Percentiles rank a stretch among this genome's conserved stretches.
phyloP scores from a whole-genome alignment of 78 protist genomes.

The Pigoraptor vietnamica region DNA sequence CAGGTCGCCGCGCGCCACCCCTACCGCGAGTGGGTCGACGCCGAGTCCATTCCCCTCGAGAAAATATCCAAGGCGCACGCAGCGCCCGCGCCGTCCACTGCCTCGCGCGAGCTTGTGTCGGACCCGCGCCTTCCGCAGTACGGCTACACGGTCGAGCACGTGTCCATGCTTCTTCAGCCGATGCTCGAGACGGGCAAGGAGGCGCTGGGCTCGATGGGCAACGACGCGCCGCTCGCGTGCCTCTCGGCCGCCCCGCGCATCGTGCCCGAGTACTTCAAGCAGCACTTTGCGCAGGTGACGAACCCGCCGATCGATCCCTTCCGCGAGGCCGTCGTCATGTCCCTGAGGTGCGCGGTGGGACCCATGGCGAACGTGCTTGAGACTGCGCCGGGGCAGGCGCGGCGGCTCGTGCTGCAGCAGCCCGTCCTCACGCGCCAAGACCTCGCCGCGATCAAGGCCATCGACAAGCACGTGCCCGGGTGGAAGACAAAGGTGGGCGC shows the following conservation, averaged over 20 bases:
- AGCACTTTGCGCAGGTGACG: conserved; percentile 85
- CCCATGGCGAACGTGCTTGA: conserved; percentile 65
- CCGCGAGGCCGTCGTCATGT: conserved; percentile 75
- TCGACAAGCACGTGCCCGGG: neutral
- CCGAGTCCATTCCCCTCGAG: neutral
- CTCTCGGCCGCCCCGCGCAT: conserved; percentile 58
- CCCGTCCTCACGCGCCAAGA: conserved; percentile 55
- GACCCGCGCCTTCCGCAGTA: conserved; percentile 27
- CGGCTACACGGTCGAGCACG: conserved; percentile 71
- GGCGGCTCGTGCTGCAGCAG: conserved; percentile 38
- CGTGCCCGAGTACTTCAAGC: conserved; percentile 80
- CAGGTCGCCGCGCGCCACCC: conserved; percentile 26
- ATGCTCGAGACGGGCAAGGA: conserved; percentile 38
- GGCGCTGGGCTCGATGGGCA: conserved; percentile 75
- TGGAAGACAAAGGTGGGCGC: neutral
- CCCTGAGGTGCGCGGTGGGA: conserved; percentile 51
- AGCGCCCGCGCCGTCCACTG: neutral
- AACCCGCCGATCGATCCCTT: conserved; percentile 90
- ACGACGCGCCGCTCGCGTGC: conserved; percentile 75
- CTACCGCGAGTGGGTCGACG: conserved; percentile 50
- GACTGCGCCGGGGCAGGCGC: conserved; percentile 25
- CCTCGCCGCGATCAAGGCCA: conserved; percentile 15
- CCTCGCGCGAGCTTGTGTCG: neutral
- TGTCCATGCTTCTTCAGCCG: conserved; percentile 54
- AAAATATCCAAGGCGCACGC: neutral